phyloP scores from a whole-genome alignment of 768 basidiomycete genomes.

The Saitozyma sp. region DNA sequence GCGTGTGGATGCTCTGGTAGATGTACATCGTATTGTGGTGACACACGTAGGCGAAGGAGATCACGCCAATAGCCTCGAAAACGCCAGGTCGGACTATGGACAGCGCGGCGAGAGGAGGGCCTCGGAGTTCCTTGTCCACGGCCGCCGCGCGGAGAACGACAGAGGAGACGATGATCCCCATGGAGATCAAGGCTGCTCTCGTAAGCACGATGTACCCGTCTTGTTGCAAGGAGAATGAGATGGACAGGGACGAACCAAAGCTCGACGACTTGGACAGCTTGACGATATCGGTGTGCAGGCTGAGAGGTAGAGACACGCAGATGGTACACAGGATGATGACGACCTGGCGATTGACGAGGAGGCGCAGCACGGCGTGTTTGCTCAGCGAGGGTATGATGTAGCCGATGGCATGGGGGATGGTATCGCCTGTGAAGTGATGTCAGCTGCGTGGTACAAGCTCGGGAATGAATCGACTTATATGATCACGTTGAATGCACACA shows the following conservation, averaged over 20 bases:
- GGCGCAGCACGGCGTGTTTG: constrained; percentile 68
- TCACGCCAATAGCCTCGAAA: constrained; percentile 95
- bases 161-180: constrained; percentile 86
- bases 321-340: constrained; percentile 83
- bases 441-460: background rate
- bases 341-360: constrained; percentile 83
- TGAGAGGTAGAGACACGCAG: constrained; percentile 89
- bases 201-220: background rate
- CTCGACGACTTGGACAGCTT: constrained; percentile 91
- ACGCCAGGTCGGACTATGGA: constrained; percentile 75
- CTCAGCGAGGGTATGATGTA: constrained; percentile 71
- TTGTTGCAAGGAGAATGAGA: constrained; percentile 52
- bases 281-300: constrained; percentile 94
- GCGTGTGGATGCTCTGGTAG: constrained; percentile 87
- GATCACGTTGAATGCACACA: constrained; percentile 98
- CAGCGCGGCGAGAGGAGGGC: constrained; percentile 71
- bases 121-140: constrained; percentile 70
- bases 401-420: constrained; percentile 89
- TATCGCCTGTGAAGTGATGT: constrained; percentile 66
- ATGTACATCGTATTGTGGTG: constrained; percentile 97
- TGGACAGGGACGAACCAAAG: constrained; percentile 64
- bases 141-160: constrained; percentile 81
- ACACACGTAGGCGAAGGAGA: constrained; percentile 67
- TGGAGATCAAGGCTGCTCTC: constrained; percentile 58
- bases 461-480: constrained; percentile 57